phyloP scores from a whole-genome alignment of 2,329 filamentous ascomycete species.

The Cytospora mali region DNA sequence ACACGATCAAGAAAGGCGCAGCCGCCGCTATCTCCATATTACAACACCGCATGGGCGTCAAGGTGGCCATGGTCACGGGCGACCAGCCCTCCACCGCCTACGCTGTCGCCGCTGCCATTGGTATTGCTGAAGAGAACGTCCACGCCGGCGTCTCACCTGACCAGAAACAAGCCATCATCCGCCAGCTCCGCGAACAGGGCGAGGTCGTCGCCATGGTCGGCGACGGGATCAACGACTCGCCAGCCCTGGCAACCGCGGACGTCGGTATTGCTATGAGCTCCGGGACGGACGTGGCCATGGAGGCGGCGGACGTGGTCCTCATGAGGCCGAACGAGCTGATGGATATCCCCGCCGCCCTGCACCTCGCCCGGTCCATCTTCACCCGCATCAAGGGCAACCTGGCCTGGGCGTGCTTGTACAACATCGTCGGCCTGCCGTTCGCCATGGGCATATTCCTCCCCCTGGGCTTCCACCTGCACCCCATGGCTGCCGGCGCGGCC shows the following conservation, averaged over 20 bases:
- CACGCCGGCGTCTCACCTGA: conserved; percentile 87
- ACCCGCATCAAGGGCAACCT: conserved; percentile 91
- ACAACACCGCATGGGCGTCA: conserved; percentile 81
- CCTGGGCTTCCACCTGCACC: conserved; percentile 83
- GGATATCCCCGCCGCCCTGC: conserved; percentile 84
- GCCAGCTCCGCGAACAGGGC: conserved; percentile 71
- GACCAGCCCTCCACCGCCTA: conserved; percentile 85
- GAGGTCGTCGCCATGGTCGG: conserved; percentile 94
- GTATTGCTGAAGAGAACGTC: conserved; percentile 75
- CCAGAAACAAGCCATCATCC: conserved; percentile 86
- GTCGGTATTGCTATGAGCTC: conserved; percentile 91
- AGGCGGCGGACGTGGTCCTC: conserved; percentile 92
- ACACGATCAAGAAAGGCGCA: conserved; percentile 89
- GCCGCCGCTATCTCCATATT: conserved; percentile 73
- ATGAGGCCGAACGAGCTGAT: conserved; percentile 93
- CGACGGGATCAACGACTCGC: conserved; percentile 98
- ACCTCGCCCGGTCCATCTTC: conserved; percentile 85
- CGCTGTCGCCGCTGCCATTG: conserved; percentile 79
- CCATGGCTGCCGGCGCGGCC: conserved; percentile 90
- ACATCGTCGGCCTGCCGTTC: conserved; percentile 86
- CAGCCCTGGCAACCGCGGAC: conserved; percentile 87
- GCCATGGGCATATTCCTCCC: conserved; percentile 97
- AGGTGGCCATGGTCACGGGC: conserved; percentile 89
- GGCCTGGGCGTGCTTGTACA: conserved; percentile 91
- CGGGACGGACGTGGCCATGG: conserved; percentile 96